phyloP scores from a whole-genome alignment of 495 filamentous ascomycete genomes.

The Corynascus novoguineensis region DNA sequence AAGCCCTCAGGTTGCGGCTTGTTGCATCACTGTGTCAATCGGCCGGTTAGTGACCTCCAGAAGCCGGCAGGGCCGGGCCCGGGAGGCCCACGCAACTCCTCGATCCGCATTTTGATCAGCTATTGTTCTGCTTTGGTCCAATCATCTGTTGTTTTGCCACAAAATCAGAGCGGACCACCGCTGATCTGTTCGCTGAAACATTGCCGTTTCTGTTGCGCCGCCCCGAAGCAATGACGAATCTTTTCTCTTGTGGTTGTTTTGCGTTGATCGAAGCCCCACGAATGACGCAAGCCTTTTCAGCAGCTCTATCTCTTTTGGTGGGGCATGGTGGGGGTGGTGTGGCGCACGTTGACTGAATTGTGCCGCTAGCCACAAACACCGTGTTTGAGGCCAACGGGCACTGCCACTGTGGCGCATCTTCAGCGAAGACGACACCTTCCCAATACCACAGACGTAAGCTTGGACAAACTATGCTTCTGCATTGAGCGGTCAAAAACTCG shows the following conservation, averaged over 20 bases:
- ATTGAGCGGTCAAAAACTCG: too few species aligned
- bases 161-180: background rate
- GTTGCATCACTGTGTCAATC: constrained; percentile 16
- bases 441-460: too few species aligned
- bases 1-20: constrained; percentile 3
- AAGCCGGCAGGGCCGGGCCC: too few species aligned
- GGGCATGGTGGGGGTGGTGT: too few species aligned
- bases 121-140: background rate
- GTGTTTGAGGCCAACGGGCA: background rate
- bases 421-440: background rate
- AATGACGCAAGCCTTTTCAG: too few species aligned
- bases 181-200: constrained; percentile 11
- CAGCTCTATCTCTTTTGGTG: too few species aligned
- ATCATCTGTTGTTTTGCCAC: background rate
- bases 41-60: background rate
- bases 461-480: too few species aligned
- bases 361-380: background rate
- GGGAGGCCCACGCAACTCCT: background rate
- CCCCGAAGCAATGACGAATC: constrained; percentile 4
- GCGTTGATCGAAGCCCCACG: too few species aligned
- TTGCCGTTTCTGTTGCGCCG: background rate
- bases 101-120: background rate
- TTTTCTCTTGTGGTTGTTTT: background rate
- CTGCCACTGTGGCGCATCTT: constrained; percentile 1
- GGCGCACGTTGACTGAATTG: too few species aligned